Evolutionary conservation across 2,329 filamentous ascomycete species (phyloP).

Genomic region (Phyllosticta ampelicida): DNA sequence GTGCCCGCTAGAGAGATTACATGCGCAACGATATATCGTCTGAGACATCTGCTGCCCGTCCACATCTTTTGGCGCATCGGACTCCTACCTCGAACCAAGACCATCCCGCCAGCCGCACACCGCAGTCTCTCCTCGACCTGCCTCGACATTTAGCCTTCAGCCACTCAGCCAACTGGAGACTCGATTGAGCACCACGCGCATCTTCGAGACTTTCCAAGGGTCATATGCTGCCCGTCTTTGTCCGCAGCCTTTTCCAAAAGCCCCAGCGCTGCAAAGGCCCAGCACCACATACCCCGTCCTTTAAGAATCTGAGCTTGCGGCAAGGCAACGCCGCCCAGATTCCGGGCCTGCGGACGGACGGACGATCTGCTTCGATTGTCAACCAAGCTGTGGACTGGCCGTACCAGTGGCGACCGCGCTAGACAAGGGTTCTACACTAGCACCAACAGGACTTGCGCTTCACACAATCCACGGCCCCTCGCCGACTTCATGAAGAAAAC

Average conservation of each 20-base stretch:
- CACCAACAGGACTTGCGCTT: conserved; percentile 1
- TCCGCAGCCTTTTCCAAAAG: neutral
- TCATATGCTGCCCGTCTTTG: neutral
- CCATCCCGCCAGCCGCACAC: neutral
- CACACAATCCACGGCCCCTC: neutral
- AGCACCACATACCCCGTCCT: neutral
- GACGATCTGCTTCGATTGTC: neutral
- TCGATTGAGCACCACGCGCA: neutral
- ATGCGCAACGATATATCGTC: neutral
- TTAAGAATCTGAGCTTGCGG: neutral
- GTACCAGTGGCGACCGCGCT: neutral
- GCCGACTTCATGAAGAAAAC: conserved; percentile 31
- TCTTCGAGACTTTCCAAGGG: neutral
- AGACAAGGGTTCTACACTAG: neutral
- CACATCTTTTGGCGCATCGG: neutral
- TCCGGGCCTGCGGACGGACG: neutral
- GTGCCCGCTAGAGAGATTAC: neutral
- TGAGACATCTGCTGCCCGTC: neutral
- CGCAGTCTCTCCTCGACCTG: neutral
- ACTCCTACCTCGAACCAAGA: neutral
- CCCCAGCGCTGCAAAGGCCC: neutral
- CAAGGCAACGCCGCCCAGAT: neutral
- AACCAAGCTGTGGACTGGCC: neutral
- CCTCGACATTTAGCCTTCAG: neutral
- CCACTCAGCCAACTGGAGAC: neutral